Evolutionary conservation across 495 filamentous ascomycete genomes (phyloP).

Genomic region (Cladorrhinum samala): DNA sequence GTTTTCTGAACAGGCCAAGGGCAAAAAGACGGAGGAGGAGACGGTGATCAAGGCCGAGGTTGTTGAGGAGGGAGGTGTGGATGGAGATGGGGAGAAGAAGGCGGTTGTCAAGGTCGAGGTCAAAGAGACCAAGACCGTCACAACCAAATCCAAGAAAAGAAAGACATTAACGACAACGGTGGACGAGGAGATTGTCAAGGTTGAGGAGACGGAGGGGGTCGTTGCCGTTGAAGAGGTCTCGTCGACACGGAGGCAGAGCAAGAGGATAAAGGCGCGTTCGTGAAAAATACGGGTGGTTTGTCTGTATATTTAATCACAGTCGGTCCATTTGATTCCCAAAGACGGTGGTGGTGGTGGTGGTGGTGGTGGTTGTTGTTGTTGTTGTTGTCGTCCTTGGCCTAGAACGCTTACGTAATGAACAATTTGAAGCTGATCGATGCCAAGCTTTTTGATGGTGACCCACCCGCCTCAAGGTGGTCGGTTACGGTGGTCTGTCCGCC

Average conservation of each 20-base stretch:
- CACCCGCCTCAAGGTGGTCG: too few relatives aligned
- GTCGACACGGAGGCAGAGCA: constrained; percentile 20
- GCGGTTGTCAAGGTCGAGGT: constrained; percentile 11
- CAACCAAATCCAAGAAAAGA: constrained; percentile 9
- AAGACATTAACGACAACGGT: constrained; percentile 1
- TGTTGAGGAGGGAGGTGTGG: constrained; percentile 8
- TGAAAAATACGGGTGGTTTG: background rate
- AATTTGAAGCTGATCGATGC: background rate
- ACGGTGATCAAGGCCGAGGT: constrained; percentile 24
- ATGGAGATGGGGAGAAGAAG: background rate
- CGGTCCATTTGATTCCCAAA: too few relatives aligned
- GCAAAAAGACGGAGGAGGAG: constrained; percentile 27
- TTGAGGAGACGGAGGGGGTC: constrained; percentile 4
- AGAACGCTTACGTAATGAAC: constrained; percentile 8
- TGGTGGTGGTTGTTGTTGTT: constrained; percentile 30
- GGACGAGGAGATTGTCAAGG: background rate
- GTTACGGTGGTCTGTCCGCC: constrained; percentile 9
- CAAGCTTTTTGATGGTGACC: background rate
- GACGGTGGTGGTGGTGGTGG: constrained; percentile 10
- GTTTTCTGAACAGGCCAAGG: constrained; percentile 58
- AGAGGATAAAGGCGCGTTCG: constrained; percentile 10
- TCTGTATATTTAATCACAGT: too few relatives aligned
- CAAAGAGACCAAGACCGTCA: background rate
- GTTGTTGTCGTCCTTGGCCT: constrained; percentile 20
- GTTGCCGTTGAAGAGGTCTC: constrained; percentile 3